phyloP scores from a whole-genome alignment of 257 asterid genomes.

The Forsythia viridissima region DNA sequence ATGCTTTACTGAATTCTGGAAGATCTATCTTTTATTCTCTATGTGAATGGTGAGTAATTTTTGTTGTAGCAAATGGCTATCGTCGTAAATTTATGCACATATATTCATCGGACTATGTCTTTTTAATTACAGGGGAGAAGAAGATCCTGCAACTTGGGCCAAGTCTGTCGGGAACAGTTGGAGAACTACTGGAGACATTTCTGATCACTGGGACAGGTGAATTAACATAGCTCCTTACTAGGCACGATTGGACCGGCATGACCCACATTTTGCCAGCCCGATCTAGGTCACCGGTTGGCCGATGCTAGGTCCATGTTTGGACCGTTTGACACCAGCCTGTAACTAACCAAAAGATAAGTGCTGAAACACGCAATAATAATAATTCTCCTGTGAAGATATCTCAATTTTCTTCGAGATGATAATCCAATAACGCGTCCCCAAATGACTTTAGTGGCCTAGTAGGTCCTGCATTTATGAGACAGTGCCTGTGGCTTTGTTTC shows the following conservation, averaged over 20 bases:
- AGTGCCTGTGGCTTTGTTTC: neutral
- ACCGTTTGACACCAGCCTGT: neutral
- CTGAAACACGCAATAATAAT: too few relatives aligned
- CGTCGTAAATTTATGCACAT: neutral
- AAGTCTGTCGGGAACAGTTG: slow-evolving; percentile 77
- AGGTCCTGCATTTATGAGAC: too few relatives aligned
- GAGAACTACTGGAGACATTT: slow-evolving; percentile 94
- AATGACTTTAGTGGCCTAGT: too few relatives aligned
- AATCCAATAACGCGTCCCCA: too few relatives aligned
- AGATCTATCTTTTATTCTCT: slow-evolving; percentile 81
- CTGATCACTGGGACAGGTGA: slow-evolving; percentile 80
- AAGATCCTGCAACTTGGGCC: slow-evolving; percentile 98
- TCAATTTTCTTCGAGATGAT: too few relatives aligned
- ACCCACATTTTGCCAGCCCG: neutral
- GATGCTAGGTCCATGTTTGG: neutral
- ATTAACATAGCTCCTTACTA: slow-evolving; percentile 2
- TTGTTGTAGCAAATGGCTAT: neutral
- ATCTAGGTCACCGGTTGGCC: neutral
- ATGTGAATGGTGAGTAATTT: slow-evolving; percentile 81
- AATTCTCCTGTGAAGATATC: neutral
- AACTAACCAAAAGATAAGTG: neutral
- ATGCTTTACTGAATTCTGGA: slow-evolving; percentile 83
- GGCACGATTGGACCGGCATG: neutral
- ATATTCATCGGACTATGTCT: neutral
- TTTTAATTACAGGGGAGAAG: slow-evolving; percentile 65